Base-by-base conservation (phyloP, 73 alveolate genomes). In the Paramecium sonneborni region DNA sequence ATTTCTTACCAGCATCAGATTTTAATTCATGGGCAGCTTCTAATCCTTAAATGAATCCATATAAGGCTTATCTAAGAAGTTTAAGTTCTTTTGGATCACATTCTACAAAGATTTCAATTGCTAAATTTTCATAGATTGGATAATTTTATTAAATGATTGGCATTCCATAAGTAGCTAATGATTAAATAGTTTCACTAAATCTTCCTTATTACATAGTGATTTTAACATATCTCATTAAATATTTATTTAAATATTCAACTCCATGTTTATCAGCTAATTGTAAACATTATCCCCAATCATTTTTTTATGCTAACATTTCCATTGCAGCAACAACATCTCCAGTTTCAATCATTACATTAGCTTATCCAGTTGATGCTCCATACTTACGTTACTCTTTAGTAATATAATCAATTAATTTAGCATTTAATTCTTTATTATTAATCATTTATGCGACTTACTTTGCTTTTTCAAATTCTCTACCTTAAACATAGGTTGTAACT, bases 101-200 rank as follows among this genome's bases (percentile, higher is more conserved):
- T 79, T 96, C 99, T 10, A 98, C 99, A 74, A 98, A 95, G 4
- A 98, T 97, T 93, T 98, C 99, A 85, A 98, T 95, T 28, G 99
- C 97, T 11, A 97, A 93, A 76, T 98, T 98, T 85, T 97, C 97
- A 94, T 98, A 98, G 70, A 97, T 93, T 41, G 98, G 96, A 72
- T 97, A 95, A 89, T 97, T 96, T 57, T 95, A 92, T 85, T 95
- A 92, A 76, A 94, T 93, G n/a, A 95, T 95, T 92, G 99, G 99
- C 95, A 99, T 97, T 43, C 98, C 98, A 86, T 96, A 98, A 58
- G 95, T 93, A 68, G 96, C 97, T 30, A 97, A 93, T 34, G 95
- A 95, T 93, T 98, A 94, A 67, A 99, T 99, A 44, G 99, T 95
- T 30, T 97, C 99, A 82, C 97, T 97, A 93, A 96, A 97, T 92